Conservation (phyloP, 805 yeast species). For the Saturnispora quitensis region DNA sequence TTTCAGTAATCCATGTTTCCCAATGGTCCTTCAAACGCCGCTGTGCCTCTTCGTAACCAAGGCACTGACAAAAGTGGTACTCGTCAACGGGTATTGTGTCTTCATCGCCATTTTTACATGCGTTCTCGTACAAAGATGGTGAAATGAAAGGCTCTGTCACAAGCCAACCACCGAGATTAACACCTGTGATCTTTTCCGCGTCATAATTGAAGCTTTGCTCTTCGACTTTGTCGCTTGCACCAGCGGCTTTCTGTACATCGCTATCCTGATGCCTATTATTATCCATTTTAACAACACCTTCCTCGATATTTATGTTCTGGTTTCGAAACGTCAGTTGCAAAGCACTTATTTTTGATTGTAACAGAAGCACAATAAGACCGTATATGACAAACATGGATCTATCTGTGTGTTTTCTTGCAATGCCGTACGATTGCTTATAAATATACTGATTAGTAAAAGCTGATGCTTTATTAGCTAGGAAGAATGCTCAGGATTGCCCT, state of each 20-base stretch:
- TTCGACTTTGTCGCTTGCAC: background rate
- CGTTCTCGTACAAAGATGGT: slow-evolving; percentile 45
- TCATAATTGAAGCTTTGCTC: slow-evolving; percentile 15
- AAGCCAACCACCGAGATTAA: slow-evolving; percentile 65
- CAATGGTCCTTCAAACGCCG: slow-evolving; percentile 42
- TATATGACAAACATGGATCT: background rate
- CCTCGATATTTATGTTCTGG: background rate
- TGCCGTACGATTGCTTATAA: background rate
- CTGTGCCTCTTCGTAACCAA: slow-evolving; percentile 41
- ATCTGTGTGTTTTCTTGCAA: background rate
- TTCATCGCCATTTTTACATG: slow-evolving; percentile 11
- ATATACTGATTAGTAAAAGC: background rate
- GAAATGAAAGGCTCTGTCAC: slow-evolving; percentile 64
- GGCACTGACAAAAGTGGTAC: slow-evolving; percentile 38
- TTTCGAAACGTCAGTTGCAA: background rate
- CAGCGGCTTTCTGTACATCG: background rate
- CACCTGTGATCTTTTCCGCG: slow-evolving; percentile 30
- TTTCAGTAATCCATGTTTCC: slow-evolving; percentile 48
- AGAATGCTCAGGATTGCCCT: background rate
- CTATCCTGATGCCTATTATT: too few species aligned
- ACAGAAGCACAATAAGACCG: background rate
- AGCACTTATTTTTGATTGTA: background rate
- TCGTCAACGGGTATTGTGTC: slow-evolving; percentile 49
- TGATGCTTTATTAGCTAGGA: background rate
- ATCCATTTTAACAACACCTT: background rate